phyloP scores from a whole-genome alignment of 1,284 basidiomycete genomes.

The Naganishia sp. region DNA sequence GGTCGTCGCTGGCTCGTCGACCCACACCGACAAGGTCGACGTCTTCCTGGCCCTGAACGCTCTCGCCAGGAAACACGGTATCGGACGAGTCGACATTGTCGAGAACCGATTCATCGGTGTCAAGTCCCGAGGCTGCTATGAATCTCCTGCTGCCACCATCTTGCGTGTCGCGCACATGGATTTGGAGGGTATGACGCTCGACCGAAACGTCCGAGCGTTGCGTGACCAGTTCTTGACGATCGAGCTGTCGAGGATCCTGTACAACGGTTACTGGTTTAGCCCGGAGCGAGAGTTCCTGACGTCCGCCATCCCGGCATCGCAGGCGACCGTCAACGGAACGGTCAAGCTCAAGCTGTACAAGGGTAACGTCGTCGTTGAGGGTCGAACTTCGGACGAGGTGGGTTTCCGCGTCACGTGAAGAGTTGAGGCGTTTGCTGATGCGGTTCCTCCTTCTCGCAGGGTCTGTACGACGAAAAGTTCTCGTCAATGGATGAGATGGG shows the following conservation, averaged over 20 bases:
- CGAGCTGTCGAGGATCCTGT: conserved; percentile 85
- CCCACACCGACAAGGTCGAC: conserved; percentile 86
- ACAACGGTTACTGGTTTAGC: conserved; percentile 91
- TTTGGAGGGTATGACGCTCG: conserved; percentile 93
- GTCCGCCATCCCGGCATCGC: conserved; percentile 83
- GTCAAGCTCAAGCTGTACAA: conserved; percentile 92
- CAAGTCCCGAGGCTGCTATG: conserved; percentile 98
- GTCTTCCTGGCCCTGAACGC: conserved; percentile 92
- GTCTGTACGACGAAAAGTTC: conserved; percentile 91
- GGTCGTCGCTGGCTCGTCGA: conserved; percentile 62
- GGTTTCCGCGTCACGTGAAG: conserved; percentile 46
- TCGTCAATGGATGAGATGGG: conserved; percentile 99
- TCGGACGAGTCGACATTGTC: conserved; percentile 97
- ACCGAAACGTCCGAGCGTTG: conserved; percentile 92
- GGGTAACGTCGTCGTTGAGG: conserved; percentile 93
- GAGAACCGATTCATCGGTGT: conserved; percentile 99
- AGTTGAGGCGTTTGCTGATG: not conserved
- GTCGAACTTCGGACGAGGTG: conserved; percentile 78
- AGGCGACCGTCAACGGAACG: conserved; percentile 92
- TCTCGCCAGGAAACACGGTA: conserved; percentile 89
- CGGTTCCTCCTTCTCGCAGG: conserved; percentile 55
- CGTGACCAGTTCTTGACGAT: conserved; percentile 94
- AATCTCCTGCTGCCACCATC: conserved; percentile 94
- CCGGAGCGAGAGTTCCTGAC: conserved; percentile 95
- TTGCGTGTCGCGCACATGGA: conserved; percentile 94